Evolutionary conservation across 768 basidiomycete genomes (phyloP), one percentile per base, ranked within the genome.

Genomic region (Cyathus striatus): DNA sequence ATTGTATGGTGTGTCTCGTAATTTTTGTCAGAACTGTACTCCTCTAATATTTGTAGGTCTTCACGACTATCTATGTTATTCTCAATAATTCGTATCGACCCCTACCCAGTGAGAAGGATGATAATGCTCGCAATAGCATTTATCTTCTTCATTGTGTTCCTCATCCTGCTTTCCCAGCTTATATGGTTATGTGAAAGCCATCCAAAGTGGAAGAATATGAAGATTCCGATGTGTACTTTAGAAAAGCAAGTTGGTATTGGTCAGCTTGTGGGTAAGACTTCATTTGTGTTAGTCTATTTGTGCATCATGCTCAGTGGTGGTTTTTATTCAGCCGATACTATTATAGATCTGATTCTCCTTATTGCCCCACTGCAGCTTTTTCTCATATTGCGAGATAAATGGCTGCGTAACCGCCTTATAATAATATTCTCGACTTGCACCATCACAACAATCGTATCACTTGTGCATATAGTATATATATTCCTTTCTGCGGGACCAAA

Each of bases 391-490:
- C 48, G 47, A 23, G 49, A 55, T 16, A 47, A 35, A 40, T 18
- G 43, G 6, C 35, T 51, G 21, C 46, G 51, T 13, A 41, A 39
- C 32, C 44, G 49, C 2, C 16, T 73, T 27, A 63, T 72, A 46
- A 52, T 76, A 41, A 73, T 77, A 38, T 78, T 80, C 55, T 78
- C 78, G 7, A 68, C 78, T 7, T 75, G 75, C 40, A 67, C 77
- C 43, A 56, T 71, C 40, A 77, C 75, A 5, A 77, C 69, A 6
- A 50, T 71, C 26, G 66, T 67, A n/a, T 69, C 69, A 3, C 51
- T 71, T n/a, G 68, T 76, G 2, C 76, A 77, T 37, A 70, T 70
- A 0, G 53, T 60, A 22, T 65, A 68, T 48, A 68, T 79, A 40
- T 55, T 69, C 17, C 49, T 37, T 1, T 46, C 50, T 7, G 58